Evolutionary conservation across 805 yeast species (phyloP).

Genomic region (Wickerhamomyces mucosus): DNA sequence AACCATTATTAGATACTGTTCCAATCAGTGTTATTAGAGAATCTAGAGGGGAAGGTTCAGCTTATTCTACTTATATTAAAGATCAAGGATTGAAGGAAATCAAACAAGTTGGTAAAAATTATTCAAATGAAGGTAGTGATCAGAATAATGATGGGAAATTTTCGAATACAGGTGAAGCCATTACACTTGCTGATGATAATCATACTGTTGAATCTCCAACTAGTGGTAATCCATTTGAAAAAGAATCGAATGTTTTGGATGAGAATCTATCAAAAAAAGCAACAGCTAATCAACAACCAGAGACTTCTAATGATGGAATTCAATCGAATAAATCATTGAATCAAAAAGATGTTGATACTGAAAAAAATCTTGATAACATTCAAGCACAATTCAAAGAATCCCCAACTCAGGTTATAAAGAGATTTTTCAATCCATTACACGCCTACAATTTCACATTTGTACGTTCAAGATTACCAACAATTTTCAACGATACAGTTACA

Average conservation of each 20-base stretch:
- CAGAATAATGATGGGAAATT: constrained; percentile 19
- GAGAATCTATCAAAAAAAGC: too few relatives aligned
- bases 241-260: too few relatives aligned
- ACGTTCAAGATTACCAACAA: constrained; percentile 24
- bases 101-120: constrained; percentile 36
- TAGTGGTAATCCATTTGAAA: constrained; percentile 22
- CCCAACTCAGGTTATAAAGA: constrained; percentile 13
- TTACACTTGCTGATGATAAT: constrained; percentile 14
- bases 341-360: constrained; percentile 19
- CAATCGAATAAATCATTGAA: constrained; percentile 1
- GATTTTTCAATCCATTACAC: constrained; percentile 25
- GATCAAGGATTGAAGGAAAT: constrained; percentile 62
- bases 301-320: constrained; percentile 3
- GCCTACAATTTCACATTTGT: constrained; percentile 33
- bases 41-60: constrained; percentile 29
- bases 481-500: constrained; percentile 22
- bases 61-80: constrained; percentile 30
- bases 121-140: constrained; percentile 13
- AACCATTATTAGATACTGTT: constrained; percentile 56
- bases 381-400: constrained; percentile 10
- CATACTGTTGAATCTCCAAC: constrained; percentile 17
- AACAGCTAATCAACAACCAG: constrained; percentile 8
- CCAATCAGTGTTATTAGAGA: constrained; percentile 48
- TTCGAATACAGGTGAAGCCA: constrained; percentile 15
- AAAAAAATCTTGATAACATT: constrained; percentile 9